Evolutionary conservation across 306 rosid genomes (phyloP), one percentile per base, ranked within the genome.

Genomic region (Dryas octopetala): DNA sequence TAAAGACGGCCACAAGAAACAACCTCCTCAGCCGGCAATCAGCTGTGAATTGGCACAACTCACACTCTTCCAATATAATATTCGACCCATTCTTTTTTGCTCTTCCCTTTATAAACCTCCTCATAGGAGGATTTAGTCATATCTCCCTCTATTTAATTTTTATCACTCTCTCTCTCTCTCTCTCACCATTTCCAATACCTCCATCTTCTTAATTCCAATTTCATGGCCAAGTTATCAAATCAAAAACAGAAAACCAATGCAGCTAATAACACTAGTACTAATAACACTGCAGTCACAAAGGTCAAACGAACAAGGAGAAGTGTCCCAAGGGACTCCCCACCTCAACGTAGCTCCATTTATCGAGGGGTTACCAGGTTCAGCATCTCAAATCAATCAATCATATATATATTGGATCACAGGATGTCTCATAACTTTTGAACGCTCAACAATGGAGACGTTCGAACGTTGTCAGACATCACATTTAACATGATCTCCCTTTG

Each of bases 311-410:
- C 90, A 3, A 90, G 97, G 53, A 92, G 88, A 68, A 87, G 81
- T 66, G 83, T 83, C 14, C 94, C 92, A 1, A 84, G 91, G 77
- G 84, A 84, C 38, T 88, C 93, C 45, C 92, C 91, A 62, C 88
- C 96, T n/a, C 96, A 90, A 78, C 83, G 92, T 73, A 92, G 97
- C 86, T 92, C 97, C 12, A 80, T 85, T 54, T 92, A 82, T 69
- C 74, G 97, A 2, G 97, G 97, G 7, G 97, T 92, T 58, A 92
- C 96, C 1, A 90, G 97, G 97, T 89, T 62, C 9, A 9, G 2
- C 38, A 32, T 2, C 3, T 32, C 38, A 32, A 32, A 32, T 32
- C 38, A 32, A 32, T 32, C 38, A 32, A 32, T 32, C 38, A 32
- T 32, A 32, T 2, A 32, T 32, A 1, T 32, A 32, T 32, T 1